These are phyloP conservation scores for Melanogaster broomeanus DNA, from an alignment of 768 basidiomycete genomes.

Conservation along the genomic window DNA sequence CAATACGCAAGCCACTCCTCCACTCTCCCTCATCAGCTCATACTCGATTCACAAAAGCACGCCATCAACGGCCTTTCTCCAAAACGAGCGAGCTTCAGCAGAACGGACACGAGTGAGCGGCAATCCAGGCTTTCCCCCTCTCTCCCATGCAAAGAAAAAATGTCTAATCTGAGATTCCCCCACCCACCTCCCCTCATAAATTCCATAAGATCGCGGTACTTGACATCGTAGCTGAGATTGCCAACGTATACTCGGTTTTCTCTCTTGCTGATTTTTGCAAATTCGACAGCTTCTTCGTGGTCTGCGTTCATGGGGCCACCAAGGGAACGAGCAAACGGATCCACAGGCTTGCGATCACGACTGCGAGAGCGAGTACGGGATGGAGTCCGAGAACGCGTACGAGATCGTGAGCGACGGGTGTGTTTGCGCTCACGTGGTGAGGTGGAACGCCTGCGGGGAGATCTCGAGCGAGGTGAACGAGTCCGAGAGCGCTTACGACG, in stretches of 20 bases:
- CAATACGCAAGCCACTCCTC: constrained; percentile 25
- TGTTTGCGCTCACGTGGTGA: constrained; percentile 61
- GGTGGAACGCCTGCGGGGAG: constrained; percentile 62
- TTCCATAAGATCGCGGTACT: constrained; percentile 98
- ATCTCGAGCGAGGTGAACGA: constrained; percentile 62
- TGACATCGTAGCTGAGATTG: constrained; percentile 98
- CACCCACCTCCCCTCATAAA: constrained; percentile 99
- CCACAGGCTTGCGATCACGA: constrained; percentile 59
- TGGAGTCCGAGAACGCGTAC: constrained; percentile 60
- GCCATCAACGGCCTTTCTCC: constrained; percentile 32
- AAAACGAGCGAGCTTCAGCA: constrained; percentile 36
- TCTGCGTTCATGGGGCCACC: constrained; percentile 89
- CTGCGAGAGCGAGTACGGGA: constrained; percentile 53
- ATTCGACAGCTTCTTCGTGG: constrained; percentile 93
- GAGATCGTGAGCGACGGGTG: constrained; percentile 58
- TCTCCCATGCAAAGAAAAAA: constrained; percentile 49
- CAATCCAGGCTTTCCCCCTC: constrained; percentile 31
- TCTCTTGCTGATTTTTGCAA: constrained; percentile 94
- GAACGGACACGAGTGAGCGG: constrained; percentile 35
- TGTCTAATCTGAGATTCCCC: constrained; percentile 65
- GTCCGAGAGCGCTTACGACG: constrained; percentile 71
- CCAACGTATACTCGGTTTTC: constrained; percentile 99
- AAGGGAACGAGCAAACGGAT: constrained; percentile 76
- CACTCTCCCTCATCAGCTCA: constrained; percentile 39
- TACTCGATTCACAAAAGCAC: constrained; percentile 29